These are phyloP conservation scores for Colletotrichum cereale DNA, from an alignment of 2,329 filamentous ascomycete genomes.

Conservation along the genomic window DNA sequence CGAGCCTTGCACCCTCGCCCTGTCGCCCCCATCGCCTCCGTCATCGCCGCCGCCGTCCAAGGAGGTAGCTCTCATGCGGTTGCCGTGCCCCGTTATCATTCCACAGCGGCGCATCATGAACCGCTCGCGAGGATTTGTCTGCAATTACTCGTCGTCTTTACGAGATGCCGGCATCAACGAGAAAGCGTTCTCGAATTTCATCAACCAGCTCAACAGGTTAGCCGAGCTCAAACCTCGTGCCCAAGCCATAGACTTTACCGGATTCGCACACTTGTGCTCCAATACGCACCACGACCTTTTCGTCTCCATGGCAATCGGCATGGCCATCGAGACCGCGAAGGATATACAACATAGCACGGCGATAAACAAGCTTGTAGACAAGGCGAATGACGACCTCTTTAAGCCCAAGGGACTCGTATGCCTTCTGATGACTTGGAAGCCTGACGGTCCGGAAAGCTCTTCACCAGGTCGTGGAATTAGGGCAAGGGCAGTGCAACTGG, in stretches of 20 bases:
- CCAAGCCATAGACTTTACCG: background rate
- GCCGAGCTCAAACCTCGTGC: background rate
- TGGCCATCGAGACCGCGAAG: background rate
- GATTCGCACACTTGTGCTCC: background rate
- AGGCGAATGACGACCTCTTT: background rate
- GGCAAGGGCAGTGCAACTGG: background rate
- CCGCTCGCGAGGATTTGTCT: background rate
- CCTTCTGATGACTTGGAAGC: background rate
- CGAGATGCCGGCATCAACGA: background rate
- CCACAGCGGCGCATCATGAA: background rate
- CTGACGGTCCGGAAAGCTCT: background rate
- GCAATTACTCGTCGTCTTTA: background rate
- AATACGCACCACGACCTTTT: background rate
- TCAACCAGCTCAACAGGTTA: slow-evolving; percentile 2
- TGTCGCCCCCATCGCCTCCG: background rate
- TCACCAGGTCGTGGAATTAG: too few species aligned
- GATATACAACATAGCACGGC: background rate
- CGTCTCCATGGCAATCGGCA: background rate
- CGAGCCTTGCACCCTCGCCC: background rate
- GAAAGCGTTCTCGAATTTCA: background rate
- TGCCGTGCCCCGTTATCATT: background rate
- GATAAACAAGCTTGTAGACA: background rate
- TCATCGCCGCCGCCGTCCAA: background rate
- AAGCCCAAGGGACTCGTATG: background rate
- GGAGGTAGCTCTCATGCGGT: background rate